These are phyloP conservation scores for Breviolum minutum DNA, from an alignment of 73 alveolate genomes.

Conservation along the genomic window DNA sequence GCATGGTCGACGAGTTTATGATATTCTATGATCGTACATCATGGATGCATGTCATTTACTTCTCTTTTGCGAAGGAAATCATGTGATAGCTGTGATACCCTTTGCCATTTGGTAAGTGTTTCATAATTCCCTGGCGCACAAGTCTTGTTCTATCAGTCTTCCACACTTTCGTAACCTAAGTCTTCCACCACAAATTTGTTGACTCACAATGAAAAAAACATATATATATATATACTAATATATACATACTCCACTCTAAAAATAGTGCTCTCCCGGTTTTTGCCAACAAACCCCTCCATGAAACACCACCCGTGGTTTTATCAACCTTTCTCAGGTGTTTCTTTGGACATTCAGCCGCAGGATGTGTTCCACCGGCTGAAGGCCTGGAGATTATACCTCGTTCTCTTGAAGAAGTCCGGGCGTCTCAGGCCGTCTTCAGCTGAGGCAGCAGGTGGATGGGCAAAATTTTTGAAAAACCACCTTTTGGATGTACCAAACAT, in stretches of 20 bases:
- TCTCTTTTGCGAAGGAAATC: no score
- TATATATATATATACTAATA: no score
- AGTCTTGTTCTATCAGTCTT: no score
- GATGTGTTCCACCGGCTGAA: conserved; percentile 83
- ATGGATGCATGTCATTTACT: no score
- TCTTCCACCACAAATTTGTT: no score
- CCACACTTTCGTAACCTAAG: no score
- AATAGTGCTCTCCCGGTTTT: background rate
- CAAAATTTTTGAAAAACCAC: background rate
- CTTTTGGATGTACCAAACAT: background rate
- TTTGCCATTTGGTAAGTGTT: no score
- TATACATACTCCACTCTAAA: background rate
- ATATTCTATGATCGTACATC: no score
- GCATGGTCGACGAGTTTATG: no score
- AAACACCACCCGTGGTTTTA: no score
- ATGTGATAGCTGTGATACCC: no score
- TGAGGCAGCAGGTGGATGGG: background rate
- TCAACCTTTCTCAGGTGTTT: conserved; percentile 36
- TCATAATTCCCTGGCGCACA: no score
- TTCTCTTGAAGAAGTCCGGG: conserved; percentile 56
- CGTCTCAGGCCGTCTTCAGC: background rate
- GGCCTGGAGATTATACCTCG: conserved; percentile 68
- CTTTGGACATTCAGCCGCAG: conserved; percentile 58
- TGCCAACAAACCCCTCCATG: background rate
- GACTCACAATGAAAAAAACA: background rate